Evolutionary conservation across 345 rosid genomes (phyloP), one percentile per base, ranked within the genome.

Genomic region (Gossypium rotundifolium): DNA sequence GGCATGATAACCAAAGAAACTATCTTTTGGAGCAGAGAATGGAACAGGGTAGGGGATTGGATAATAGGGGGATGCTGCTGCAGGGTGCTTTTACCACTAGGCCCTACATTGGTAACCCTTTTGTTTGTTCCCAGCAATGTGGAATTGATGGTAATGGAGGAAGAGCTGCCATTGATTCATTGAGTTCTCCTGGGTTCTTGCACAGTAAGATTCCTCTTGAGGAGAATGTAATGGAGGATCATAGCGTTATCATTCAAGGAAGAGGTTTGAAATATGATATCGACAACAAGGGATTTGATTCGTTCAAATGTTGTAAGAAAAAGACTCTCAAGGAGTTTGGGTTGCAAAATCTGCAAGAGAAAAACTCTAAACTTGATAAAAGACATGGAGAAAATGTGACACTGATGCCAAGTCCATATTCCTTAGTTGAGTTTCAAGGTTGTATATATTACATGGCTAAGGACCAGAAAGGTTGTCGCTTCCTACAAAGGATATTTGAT

Each of bases 401-500:
- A 38, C 49, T 79, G 75, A 74, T 75, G 60, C 66, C 77, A 76
- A 63, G 61, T 72, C 74, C 83, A 2, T 76, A 75, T n/a, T 82
- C 87, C 13, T 75, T 85, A 81, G 79, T 79, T 57, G 76, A 75
- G 67, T 75, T 83, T 33, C 83, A 83, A 2, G 86, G 88, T 75
- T 79, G 83, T 75, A 80, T 88, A 9, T 73, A 65, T 66, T 64
- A 62, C 58, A 82, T 88, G 92, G 92, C 88, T 0, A 79, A 79
- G 76, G 87, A 88, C 77, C 92, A 88, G 73, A 78, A 81, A 62
- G 92, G 87, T 75, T 88, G 87, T 53, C 55, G 93, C 69, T 75
- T 85, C 68, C 72, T 88, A 62, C 93, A 87, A 78, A 83, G 82
- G 74, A 25, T 85, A 20, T 79, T 88, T 27, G 85, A 84, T 17